Percentiles rank a stretch among this genome's conserved stretches.
These are phyloP conservation scores for Lanzia echinophila DNA, from an alignment of 2,329 filamentous ascomycete genomes.

Conservation along the genomic window DNA sequence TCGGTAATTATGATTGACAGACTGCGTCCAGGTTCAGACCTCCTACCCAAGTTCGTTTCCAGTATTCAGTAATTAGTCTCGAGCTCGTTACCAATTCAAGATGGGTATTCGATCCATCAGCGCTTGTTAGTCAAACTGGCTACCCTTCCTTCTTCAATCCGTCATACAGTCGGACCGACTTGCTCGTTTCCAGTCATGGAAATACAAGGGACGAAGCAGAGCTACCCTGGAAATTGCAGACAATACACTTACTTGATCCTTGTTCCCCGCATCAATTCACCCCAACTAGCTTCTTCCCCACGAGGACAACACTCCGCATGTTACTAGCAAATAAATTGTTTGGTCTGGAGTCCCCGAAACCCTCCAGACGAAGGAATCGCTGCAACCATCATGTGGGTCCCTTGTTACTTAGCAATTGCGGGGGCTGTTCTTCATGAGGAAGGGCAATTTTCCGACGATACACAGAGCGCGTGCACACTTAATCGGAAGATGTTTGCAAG, in stretches of 20 bases:
- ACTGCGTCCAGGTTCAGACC: background rate
- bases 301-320: conserved; percentile 3
- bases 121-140: background rate
- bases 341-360: background rate
- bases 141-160: background rate
- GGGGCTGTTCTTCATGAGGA: background rate
- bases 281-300: conserved; percentile 6
- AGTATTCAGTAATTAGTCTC: background rate
- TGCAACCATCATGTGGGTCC: background rate
- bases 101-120: background rate
- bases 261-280: conserved; percentile 9
- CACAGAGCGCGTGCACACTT: conserved; percentile 7
- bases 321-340: background rate
- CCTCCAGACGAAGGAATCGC: background rate
- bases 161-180: conserved; percentile 10
- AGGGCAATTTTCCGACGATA: background rate
- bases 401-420: background rate
- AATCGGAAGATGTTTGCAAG: background rate
- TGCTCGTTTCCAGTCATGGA: background rate
- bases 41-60: background rate
- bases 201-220: background rate
- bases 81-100: background rate
- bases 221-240: conserved; percentile 1
- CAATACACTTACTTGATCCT: conserved; percentile 1
- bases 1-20: background rate